A percentile compares a stretch with the other conserved stretches of the same genome.
phyloP scores from a whole-genome alignment of 2,329 filamentous ascomycete genomes.

The Calonectria ilicicola region DNA sequence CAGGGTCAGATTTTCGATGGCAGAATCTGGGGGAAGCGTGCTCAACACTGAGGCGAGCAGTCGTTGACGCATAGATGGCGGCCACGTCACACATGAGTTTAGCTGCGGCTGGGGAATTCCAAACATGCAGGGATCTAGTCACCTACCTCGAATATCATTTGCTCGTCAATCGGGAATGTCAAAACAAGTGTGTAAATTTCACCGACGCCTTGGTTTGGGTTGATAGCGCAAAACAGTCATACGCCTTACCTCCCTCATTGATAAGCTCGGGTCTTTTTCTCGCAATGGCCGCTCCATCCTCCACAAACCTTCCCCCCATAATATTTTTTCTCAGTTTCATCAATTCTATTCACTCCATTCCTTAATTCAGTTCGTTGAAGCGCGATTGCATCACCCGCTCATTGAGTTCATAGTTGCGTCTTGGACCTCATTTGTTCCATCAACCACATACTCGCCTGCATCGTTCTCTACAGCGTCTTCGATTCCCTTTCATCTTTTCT shows the following conservation, averaged over 20 bases:
- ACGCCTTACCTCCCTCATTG: neutral
- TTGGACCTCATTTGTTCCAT: neutral
- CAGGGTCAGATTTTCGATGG: neutral
- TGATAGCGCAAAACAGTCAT: neutral
- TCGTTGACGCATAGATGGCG: neutral
- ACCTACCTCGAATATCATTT: neutral
- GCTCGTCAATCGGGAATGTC: too few species aligned
- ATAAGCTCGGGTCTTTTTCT: neutral
- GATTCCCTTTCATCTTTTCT: too few species aligned
- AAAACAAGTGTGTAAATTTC: neutral
- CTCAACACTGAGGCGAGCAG: neutral
- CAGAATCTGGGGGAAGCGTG: neutral
- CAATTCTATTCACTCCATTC: neutral
- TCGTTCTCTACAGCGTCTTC: neutral
- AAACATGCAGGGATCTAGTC: neutral
- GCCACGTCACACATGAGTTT: neutral
- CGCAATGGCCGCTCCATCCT: too few species aligned
- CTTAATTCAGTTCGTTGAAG: neutral
- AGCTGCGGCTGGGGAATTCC: neutral
- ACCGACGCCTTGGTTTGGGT: neutral
- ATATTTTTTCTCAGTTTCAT: neutral
- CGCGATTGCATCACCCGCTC: neutral
- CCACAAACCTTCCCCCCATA: neutral
- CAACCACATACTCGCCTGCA: neutral
- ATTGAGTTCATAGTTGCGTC: neutral